These are phyloP conservation scores for Theobroma cacao DNA, from an alignment of 345 rosid species.

Conservation along the genomic window DNA sequence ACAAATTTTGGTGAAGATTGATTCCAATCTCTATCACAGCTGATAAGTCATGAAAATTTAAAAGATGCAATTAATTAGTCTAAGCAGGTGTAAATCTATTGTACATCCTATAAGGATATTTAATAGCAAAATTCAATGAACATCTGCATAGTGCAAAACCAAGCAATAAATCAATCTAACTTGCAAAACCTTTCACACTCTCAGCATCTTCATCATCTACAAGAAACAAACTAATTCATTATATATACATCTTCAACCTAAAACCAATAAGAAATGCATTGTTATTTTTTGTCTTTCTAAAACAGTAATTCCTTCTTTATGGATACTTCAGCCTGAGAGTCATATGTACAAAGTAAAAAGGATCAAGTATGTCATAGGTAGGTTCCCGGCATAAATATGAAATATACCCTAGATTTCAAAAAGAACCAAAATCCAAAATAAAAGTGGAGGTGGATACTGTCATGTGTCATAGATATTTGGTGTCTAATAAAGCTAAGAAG, in stretches of 20 bases:
- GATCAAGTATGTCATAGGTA: not conserved
- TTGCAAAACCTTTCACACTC: not conserved
- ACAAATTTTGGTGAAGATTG: not conserved
- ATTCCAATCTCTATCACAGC: not conserved
- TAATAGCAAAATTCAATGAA: not conserved
- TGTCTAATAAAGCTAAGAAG: not conserved
- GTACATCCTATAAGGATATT: not conserved
- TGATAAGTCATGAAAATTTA: not conserved
- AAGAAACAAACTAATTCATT: not conserved
- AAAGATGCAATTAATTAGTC: not conserved
- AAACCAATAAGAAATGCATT: not conserved
- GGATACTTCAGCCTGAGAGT: not conserved
- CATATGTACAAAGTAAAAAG: not conserved
- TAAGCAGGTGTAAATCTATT: not conserved
- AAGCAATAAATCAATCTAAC: not conserved
- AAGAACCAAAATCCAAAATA: not conserved
- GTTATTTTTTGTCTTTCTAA: not conserved
- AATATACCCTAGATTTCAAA: not conserved
- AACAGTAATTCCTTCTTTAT: not conserved
- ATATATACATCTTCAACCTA: not conserved
- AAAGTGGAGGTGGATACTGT: not conserved
- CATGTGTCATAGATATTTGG: not conserved
- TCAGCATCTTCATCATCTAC: not conserved
- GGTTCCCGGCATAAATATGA: not conserved
- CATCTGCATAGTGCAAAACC: not conserved